phyloP scores from a whole-genome alignment of 108 stramenopile species.

The Pseudonitzschia pungens region DNA sequence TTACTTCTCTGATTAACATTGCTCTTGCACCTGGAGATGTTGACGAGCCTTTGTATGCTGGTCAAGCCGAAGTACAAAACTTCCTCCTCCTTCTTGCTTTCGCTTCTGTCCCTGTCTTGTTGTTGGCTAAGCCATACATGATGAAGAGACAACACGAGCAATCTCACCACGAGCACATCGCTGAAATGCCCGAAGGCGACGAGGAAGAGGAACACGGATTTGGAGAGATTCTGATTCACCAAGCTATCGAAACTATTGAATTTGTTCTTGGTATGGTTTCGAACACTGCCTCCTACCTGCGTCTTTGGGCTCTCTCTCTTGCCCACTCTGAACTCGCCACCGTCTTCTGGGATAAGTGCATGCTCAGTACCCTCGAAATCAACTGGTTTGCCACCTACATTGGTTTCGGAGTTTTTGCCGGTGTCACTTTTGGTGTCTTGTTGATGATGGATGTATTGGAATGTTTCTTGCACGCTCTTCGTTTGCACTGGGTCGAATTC shows the following conservation, averaged over 20 bases:
- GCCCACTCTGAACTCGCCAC: conserved; percentile 98
- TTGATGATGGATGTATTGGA: conserved; percentile 98
- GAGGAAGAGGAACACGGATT: conserved; percentile 82
- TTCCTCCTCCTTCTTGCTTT: conserved; percentile 89
- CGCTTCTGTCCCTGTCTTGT: conserved; percentile 89
- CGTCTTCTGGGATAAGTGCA: conserved; percentile 99
- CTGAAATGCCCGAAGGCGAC: conserved; percentile 61
- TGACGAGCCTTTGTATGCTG: conserved; percentile 93
- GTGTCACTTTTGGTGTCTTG: conserved; percentile 95
- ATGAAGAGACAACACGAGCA: conserved; percentile 52
- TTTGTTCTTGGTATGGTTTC: conserved; percentile 98
- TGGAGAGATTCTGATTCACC: conserved; percentile 93
- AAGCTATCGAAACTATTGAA: conserved; percentile 99
- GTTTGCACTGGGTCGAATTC: conserved; percentile 99
- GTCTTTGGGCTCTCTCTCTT: conserved; percentile 98
- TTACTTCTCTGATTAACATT: conserved; percentile 97
- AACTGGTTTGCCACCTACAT: conserved; percentile 93
- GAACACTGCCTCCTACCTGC: conserved; percentile 99
- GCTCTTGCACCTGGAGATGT: conserved; percentile 92
- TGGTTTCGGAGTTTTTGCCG: conserved; percentile 95
- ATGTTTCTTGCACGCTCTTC: conserved; percentile 98
- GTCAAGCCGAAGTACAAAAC: conserved; percentile 87
- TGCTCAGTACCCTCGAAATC: conserved; percentile 91
- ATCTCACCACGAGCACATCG: conserved; percentile 41
- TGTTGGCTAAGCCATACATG: conserved; percentile 93